Base-by-base conservation (phyloP, 2,329 filamentous ascomycete genomes). In the Exophiala bonariae region DNA sequence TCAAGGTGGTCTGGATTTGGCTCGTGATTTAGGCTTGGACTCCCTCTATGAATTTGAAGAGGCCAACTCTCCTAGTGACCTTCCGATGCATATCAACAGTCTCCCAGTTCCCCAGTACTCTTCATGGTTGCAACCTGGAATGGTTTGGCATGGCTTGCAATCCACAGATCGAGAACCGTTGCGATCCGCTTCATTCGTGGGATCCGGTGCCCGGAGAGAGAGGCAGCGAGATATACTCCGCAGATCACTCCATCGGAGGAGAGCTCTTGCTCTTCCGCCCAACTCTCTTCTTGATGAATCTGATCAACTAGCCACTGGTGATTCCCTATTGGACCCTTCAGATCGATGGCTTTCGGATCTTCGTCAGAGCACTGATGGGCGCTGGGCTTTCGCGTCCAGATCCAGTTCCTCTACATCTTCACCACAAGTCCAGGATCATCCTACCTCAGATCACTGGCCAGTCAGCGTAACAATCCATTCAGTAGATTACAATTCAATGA, bases 381-480 rank as follows among this genome's bases (percentile, higher is more conserved):
- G 66, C 64, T 48, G 64, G 63, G 11, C 50, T 58, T 14, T 50
- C 61, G 23, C 43, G 30, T 38, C 41, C 10, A 9, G 37, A 2
- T 44, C 39, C 14, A 35, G 41, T 17, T 39, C 44, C 44, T 62
- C 66, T 19, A 23, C 62, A 59, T 31, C 50, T 60, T 55, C 58
- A 36, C 55, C 56, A 34, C 43, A 60, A 17, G 47, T 55, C 18
- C 56, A 55, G 33, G 42, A 60, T 16, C 47, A 55, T 18, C 52
- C 41, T 16, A 56, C 52, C 23, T 69, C 72, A 22, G 80, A 85
- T 56, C 75, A 77, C 35, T 86, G 83, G 83, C 82, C 82, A 5
- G 83, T 86, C 23, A 82, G 81, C 52, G 82, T 86, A 43, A 82
- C 76, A 2, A 77, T 86, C 31, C 81, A 85, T 58, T 70, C 76